Evolutionary conservation across 352 stramenopile species (phyloP), one percentile per base, ranked within the genome.

Genomic region (Phytopythium kandeliae): DNA sequence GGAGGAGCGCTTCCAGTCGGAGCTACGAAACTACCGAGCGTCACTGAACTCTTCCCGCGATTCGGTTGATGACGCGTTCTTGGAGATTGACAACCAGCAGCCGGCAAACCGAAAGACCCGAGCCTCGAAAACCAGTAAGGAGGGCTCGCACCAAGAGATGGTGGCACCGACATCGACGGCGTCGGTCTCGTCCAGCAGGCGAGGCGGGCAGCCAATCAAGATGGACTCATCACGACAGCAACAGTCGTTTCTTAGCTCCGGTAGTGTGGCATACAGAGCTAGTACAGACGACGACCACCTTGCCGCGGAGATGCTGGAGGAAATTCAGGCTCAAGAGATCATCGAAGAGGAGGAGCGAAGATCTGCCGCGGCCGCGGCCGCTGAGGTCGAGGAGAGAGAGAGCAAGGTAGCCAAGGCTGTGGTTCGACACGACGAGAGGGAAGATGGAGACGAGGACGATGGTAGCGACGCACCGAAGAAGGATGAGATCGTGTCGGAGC

Each of bases 31-130:
- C 58, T 54, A 77, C 42, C 61, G 64, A 1, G 56, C 36, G 2
- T 92, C 81, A 0, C 61, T 81, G 12, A 65, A 70, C 2, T 90
- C 78, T 0, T 92, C 81, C 9, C 72, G 73, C 7, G 79, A 90
- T 37, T 92, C 78, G 0, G 86, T 92, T 31, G 78, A 90, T 41
- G 81, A 90, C 44, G 74, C 73, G 2, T 86, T 91, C 54, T 58
- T 67, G 16, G 62, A 59, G 16, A 57, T 65, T 4, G 62, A 59
- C 21, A 60, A 72, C 11, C 52, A 36, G 12, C 53, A 41, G 28
- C 0, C 45, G 30, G 3, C 45, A 51, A 19, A 30, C 45, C 45
- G 30, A 17, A 40, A 51, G 17, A 30, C 40, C 19, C 45, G 45
- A 2, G 28, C 19, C 2, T 51, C 30, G 26, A 37, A 41, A 37